These are phyloP conservation scores for Venturia oleaginea DNA, from an alignment of 2,329 filamentous ascomycete genomes.

Conservation along the genomic window DNA sequence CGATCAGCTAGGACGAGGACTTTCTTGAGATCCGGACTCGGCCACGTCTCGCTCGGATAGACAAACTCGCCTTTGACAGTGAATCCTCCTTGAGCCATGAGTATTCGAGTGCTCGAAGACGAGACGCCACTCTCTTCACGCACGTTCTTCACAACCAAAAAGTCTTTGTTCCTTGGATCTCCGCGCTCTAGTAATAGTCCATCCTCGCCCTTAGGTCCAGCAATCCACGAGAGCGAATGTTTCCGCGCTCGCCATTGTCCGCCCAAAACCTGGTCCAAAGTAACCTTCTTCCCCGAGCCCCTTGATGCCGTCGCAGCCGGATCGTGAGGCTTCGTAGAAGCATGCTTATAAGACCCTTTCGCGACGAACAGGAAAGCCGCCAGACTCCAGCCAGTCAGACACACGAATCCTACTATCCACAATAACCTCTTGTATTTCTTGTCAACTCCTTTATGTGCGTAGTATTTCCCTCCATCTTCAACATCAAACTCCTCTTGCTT, in stretches of 20 bases:
- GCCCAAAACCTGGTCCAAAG: conserved; percentile 58
- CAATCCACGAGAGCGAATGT: conserved; percentile 68
- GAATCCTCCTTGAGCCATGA: conserved; percentile 66
- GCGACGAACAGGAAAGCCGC: conserved; percentile 59
- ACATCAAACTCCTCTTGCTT: conserved; percentile 39
- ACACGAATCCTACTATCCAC: conserved; percentile 51
- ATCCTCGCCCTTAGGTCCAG: conserved; percentile 66
- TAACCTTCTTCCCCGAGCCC: conserved; percentile 63
- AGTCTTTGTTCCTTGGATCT: conserved; percentile 54
- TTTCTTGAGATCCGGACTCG: conserved; percentile 76
- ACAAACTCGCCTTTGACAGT: conserved; percentile 47
- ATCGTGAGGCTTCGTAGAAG: conserved; percentile 56
- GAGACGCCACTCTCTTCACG: conserved; percentile 35
- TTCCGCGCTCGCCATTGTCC: conserved; percentile 56
- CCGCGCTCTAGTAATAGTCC: conserved; percentile 72
- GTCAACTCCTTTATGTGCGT: conserved; percentile 49
- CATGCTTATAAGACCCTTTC: conserved; percentile 56
- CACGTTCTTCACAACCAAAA: conserved; percentile 80
- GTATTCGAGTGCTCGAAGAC: conserved; percentile 43
- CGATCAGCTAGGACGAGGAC: conserved; percentile 70
- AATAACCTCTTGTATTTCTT: conserved; percentile 54
- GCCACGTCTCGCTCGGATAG: conserved; percentile 54
- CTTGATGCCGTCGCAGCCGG: conserved; percentile 53
- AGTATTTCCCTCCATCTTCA: conserved; percentile 37
- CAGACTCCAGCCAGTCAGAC: conserved; percentile 58